Evolutionary conservation across 2,329 filamentous ascomycete species (phyloP).

Genomic region (Fusarium oligoseptatum): DNA sequence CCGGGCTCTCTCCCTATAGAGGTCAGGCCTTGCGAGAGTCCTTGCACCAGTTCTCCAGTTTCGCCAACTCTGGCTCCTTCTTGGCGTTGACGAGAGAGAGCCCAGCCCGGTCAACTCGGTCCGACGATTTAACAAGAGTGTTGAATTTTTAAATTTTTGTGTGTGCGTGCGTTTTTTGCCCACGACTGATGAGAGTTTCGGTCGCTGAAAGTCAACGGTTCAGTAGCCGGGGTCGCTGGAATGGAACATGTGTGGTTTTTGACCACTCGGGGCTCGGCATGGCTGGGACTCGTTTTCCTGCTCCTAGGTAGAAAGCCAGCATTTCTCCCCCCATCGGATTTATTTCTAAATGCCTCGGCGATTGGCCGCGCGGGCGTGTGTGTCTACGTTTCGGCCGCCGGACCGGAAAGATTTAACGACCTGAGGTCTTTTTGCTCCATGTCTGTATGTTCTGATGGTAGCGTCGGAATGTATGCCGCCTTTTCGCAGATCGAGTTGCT

Average conservation of each 20-base stretch:
- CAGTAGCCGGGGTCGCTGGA: slow-evolving; percentile 33
- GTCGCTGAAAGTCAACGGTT: slow-evolving; percentile 34
- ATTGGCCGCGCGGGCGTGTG: not conserved
- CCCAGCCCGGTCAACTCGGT: slow-evolving; percentile 26
- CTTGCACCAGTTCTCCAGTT: slow-evolving; percentile 24
- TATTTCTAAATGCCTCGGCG: slow-evolving; percentile 6
- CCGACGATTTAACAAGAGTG: not conserved
- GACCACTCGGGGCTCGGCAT: slow-evolving; percentile 9
- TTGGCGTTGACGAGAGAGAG: slow-evolving; percentile 34
- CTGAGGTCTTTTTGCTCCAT: not conserved
- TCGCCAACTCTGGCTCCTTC: slow-evolving; percentile 23
- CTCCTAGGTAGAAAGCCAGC: not conserved
- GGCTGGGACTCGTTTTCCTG: slow-evolving; percentile 25
- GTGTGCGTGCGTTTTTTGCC: slow-evolving; percentile 3
- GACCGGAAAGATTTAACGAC: not conserved
- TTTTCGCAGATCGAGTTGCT: slow-evolving; percentile 10
- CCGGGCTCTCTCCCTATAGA: not conserved
- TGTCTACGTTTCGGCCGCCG: not conserved
- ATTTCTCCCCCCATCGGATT: not conserved
- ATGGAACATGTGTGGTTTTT: slow-evolving; percentile 24
- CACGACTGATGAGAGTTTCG: slow-evolving; percentile 25
- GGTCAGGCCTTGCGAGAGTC: slow-evolving; percentile 11
- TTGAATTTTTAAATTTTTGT: slow-evolving; percentile 8
- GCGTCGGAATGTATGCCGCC: slow-evolving; percentile 4
- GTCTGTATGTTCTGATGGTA: not conserved